phyloP scores from a whole-genome alignment of 2,329 filamentous ascomycete genomes.

The Alternaria brassicicola region DNA sequence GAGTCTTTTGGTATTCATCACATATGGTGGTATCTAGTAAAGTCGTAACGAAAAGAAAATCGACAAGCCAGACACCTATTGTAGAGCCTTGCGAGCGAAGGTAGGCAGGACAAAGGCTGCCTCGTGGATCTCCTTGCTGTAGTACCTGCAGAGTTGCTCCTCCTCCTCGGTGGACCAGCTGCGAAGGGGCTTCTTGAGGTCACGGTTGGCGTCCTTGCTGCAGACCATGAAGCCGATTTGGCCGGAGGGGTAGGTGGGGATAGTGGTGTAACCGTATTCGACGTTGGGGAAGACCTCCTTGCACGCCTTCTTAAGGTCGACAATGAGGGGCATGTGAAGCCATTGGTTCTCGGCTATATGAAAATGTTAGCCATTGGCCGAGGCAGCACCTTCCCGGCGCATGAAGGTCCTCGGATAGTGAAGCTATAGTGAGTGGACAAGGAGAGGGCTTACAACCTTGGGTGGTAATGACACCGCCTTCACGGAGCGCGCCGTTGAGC shows the following conservation, averaged over 20 bases:
- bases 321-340: slow-evolving; percentile 94
- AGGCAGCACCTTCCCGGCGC: slow-evolving; percentile 22
- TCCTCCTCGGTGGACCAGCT: slow-evolving; percentile 86
- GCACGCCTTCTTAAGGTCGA: slow-evolving; percentile 95
- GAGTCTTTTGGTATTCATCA: slow-evolving; percentile 33
- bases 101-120: slow-evolving; percentile 91
- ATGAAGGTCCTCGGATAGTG: slow-evolving; percentile 20
- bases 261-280: slow-evolving; percentile 99
- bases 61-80: slow-evolving; percentile 34
- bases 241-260: slow-evolving; percentile 97
- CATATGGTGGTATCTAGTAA: slow-evolving; percentile 44
- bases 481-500: slow-evolving; percentile 83
- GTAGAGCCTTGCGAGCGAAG: slow-evolving; percentile 80
- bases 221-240: slow-evolving; percentile 99
- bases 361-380: slow-evolving; percentile 32
- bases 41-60: slow-evolving; percentile 24
- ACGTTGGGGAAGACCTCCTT: slow-evolving; percentile 95
- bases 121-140: slow-evolving; percentile 96
- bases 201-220: slow-evolving; percentile 85
- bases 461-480: slow-evolving; percentile 97
- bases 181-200: slow-evolving; percentile 85
- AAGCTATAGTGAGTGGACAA: slow-evolving; percentile 33
- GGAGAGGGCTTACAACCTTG: slow-evolving; percentile 97
- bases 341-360: slow-evolving; percentile 93
- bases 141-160: slow-evolving; percentile 92